These are phyloP conservation scores for Metarhizium rileyi DNA, from an alignment of 2,329 filamentous ascomycete genomes.

Conservation along the genomic window DNA sequence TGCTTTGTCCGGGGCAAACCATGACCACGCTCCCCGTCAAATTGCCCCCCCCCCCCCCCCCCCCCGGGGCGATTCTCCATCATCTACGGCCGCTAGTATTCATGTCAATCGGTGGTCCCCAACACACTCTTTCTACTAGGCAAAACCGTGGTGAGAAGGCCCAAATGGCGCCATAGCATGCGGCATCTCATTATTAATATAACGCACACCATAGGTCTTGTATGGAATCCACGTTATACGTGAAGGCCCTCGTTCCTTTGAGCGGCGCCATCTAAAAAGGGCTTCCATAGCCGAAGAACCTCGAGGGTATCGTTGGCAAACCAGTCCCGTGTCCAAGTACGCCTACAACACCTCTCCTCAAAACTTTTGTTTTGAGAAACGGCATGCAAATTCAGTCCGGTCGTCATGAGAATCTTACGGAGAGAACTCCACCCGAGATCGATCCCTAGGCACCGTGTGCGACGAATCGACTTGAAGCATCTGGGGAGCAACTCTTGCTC, in stretches of 20 bases:
- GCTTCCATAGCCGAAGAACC: background rate
- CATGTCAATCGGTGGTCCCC: no score
- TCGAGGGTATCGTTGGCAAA: background rate
- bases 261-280: constrained; percentile 1
- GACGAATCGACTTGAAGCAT: background rate
- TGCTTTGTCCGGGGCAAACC: no score
- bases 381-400: background rate
- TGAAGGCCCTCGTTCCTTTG: constrained; percentile 1
- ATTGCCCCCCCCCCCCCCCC: no score
- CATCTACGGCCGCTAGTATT: no score
- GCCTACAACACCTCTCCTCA: background rate
- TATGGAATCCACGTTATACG: background rate
- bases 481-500: background rate
- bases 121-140: no score
- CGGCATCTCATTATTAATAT: background rate
- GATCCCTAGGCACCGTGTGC: background rate
- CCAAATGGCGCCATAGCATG: background rate
- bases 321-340: background rate
- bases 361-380: background rate
- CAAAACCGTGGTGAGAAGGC: background rate
- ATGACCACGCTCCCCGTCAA: no score
- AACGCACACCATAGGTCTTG: background rate
- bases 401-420: background rate
- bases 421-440: background rate
- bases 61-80: no score